Base-by-base conservation (phyloP, 768 basidiomycete species). In the Phlebiopsis flavidoalba region DNA sequence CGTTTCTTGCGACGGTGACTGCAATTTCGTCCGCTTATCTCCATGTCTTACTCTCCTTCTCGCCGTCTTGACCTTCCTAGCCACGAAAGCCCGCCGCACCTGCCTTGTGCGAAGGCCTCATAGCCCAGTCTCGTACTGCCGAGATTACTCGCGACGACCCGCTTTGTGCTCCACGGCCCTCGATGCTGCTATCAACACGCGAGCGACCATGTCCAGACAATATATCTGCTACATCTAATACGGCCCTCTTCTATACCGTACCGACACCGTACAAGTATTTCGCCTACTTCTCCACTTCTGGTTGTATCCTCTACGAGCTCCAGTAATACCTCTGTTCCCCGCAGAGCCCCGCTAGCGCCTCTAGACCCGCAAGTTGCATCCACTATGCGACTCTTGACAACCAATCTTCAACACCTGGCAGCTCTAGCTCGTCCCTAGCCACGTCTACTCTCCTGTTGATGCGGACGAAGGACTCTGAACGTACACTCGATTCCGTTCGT, bases 291-390 rank as follows among this genome's bases (percentile, higher is more conserved):
- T 33, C 48, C 58, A 10, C 31, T 62, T 22, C 37, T 53, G 50
- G 43, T 62, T 33, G 10, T 54, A 50, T 36, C 64, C 33, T 47
- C 62, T 53, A 17, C 17, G 21, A 31, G n/a, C 57, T 22, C 62
- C 52, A 54, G 46, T 46, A 57, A 59, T 26, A 31, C 60, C 52
- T 58, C 55, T 52, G 57, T 58, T 53, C 60, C 35, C 8, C 67
- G 62, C 56, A 64, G 71, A 47, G 63, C 68, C 22, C 69, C 71
- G 14, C 65, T 72, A 43, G 66, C 68, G 8, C 64, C 68, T 17
- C 62, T 72, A 33, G 66, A 71, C 58, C 66, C 69, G 19, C 70
- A 71, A 61, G 58, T 64, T 21, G 60, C 69, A 8, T 61, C 63
- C 65, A 52, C 37, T 53, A 52, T 56, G 17, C 45, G n/a, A n/a